Evolutionary conservation across 345 rosid species (phyloP).

Genomic region (Eucalyptus regnans): DNA sequence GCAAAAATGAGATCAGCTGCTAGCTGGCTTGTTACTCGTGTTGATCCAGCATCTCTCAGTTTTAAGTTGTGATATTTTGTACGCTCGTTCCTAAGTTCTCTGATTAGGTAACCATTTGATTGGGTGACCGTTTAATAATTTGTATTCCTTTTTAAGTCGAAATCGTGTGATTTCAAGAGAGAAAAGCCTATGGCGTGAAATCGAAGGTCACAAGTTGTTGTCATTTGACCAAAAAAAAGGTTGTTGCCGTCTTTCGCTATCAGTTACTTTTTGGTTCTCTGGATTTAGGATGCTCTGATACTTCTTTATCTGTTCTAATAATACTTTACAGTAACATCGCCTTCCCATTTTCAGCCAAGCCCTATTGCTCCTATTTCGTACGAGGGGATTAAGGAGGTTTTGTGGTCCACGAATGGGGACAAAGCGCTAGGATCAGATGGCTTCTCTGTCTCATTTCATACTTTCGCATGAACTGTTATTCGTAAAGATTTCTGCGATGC

Average conservation of each 20-base stretch:
- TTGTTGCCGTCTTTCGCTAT: neutral
- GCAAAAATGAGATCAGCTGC: neutral
- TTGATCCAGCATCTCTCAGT: neutral
- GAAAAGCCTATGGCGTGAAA: neutral
- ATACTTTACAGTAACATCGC: neutral
- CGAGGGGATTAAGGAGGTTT: neutral
- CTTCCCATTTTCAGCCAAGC: neutral
- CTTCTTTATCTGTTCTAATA: neutral
- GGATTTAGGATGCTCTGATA: neutral
- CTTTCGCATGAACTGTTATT: neutral
- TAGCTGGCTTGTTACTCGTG: neutral
- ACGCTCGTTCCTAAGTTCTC: neutral
- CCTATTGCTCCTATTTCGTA: neutral
- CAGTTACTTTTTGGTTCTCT: neutral
- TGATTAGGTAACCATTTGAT: neutral
- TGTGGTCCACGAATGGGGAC: neutral
- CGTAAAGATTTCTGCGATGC: neutral
- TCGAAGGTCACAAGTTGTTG: neutral
- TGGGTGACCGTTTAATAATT: neutral
- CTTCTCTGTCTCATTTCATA: neutral
- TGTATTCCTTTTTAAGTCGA: neutral
- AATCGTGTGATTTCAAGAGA: neutral
- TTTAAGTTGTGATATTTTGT: neutral
- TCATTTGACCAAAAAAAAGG: too few relatives aligned
- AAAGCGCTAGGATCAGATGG: neutral